These are phyloP conservation scores for Fraxinus nigra DNA, from an alignment of 305 asterid genomes.

Conservation along the genomic window DNA sequence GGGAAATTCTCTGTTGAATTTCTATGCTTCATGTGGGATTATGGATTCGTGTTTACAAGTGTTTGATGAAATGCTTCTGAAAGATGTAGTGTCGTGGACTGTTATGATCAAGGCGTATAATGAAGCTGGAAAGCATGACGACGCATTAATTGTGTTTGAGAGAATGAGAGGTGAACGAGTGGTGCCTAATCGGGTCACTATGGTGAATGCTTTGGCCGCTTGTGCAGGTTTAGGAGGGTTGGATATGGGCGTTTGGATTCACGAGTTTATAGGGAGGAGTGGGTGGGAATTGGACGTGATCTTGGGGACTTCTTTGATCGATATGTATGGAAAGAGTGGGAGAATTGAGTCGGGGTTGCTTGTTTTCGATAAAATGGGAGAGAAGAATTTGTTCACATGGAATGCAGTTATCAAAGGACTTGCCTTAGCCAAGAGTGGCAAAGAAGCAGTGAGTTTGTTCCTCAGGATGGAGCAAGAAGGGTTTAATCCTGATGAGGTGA, in stretches of 20 bases:
- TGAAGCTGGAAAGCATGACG: slow-evolving; percentile 36
- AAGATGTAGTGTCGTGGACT: slow-evolving; percentile 62
- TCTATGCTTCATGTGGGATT: slow-evolving; percentile 47
- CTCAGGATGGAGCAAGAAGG: slow-evolving; percentile 42
- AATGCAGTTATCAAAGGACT: slow-evolving; percentile 47
- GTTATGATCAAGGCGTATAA: slow-evolving; percentile 41
- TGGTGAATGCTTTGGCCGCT: slow-evolving; percentile 48
- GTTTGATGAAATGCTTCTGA: slow-evolving; percentile 58
- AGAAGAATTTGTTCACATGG: slow-evolving; percentile 51
- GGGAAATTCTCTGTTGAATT: slow-evolving; percentile 53
- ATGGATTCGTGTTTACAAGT: slow-evolving; percentile 40
- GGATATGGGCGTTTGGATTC: slow-evolving; percentile 48
- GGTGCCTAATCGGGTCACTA: slow-evolving; percentile 52
- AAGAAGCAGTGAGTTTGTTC: slow-evolving; percentile 41
- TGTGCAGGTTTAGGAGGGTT: slow-evolving; percentile 45
- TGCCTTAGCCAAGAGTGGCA: slow-evolving; percentile 40
- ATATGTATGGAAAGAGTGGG: slow-evolving; percentile 55
- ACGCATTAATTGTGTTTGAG: slow-evolving; percentile 42
- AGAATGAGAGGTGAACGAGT: slow-evolving; percentile 44
- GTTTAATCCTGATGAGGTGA: slow-evolving; percentile 39
- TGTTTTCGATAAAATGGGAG: slow-evolving; percentile 42
- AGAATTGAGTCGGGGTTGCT: slow-evolving; percentile 34
- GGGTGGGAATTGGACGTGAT: slow-evolving; percentile 55
- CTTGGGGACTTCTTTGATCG: slow-evolving; percentile 49
- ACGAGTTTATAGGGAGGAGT: slow-evolving; percentile 30